Conservation (phyloP, 139 green algal species). For the Nannochloris sp. region DNA sequence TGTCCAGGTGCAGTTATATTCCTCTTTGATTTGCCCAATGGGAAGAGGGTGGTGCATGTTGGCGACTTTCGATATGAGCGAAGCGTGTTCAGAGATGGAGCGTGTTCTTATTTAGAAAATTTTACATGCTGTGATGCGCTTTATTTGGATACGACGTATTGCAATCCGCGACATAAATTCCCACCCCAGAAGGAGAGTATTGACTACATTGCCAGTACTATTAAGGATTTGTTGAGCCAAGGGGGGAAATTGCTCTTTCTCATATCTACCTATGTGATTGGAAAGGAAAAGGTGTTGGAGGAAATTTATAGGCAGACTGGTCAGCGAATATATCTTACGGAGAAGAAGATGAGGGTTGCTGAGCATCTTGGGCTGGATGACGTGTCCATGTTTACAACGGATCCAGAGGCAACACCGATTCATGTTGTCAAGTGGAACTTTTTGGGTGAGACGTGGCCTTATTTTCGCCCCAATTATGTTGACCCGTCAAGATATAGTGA, state of each 20-base stretch:
- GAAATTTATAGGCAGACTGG: constrained; percentile 36
- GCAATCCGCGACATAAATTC: constrained; percentile 55
- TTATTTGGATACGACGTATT: constrained; percentile 84
- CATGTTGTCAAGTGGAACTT: constrained; percentile 48
- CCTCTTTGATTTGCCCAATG: constrained; percentile 55
- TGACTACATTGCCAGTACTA: constrained; percentile 40
- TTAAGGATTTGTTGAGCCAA: constrained; percentile 26
- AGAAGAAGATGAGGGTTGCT: constrained; percentile 54
- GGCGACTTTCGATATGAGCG: constrained; percentile 64
- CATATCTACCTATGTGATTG: constrained; percentile 39
- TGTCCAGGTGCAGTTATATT: constrained; percentile 67
- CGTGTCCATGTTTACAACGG: constrained; percentile 42
- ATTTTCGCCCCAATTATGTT: constrained; percentile 83
- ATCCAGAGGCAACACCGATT: constrained; percentile 35
- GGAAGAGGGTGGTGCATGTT: constrained; percentile 47
- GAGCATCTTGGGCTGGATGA: constrained; percentile 27
- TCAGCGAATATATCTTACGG: constrained; percentile 37
- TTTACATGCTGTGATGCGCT: constrained; percentile 43
- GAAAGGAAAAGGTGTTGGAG: constrained; percentile 74
- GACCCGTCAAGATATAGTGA: constrained; percentile 47
- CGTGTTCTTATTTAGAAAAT: constrained; percentile 29
- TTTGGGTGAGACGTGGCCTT: constrained; percentile 73
- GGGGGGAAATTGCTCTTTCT: constrained; percentile 10
- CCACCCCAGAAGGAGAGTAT: constrained; percentile 50
- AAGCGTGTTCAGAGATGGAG: constrained; percentile 19